Evolutionary conservation across 2,329 filamentous ascomycete genomes (phyloP).

Genomic region (Cytospora schulzeri): DNA sequence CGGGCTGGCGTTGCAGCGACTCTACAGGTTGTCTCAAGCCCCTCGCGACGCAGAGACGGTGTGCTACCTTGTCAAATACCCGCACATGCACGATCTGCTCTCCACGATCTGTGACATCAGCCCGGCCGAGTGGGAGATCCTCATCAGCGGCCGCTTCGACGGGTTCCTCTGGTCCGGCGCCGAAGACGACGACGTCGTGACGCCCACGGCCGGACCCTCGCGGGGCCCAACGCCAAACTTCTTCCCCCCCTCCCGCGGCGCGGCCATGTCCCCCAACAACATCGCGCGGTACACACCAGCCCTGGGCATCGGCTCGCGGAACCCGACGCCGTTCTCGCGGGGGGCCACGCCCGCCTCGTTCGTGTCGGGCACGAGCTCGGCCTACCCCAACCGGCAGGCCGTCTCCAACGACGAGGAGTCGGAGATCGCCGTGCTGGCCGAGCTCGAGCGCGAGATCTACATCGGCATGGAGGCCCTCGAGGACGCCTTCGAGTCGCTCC

Average conservation of each 20-base stretch:
- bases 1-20: conserved; percentile 76
- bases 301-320: conserved; percentile 45
- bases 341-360: conserved; percentile 52
- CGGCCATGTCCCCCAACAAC: conserved; percentile 43
- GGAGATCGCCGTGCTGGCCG: conserved; percentile 85
- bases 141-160: conserved; percentile 91
- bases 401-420: conserved; percentile 94
- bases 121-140: conserved; percentile 92
- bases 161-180: conserved; percentile 94
- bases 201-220: conserved; percentile 44
- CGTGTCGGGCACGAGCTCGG: conserved; percentile 50
- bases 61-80: conserved; percentile 83
- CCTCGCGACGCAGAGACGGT: conserved; percentile 86
- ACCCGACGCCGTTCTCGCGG: conserved; percentile 53
- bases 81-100: conserved; percentile 79
- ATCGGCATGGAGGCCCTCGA: conserved; percentile 92
- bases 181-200: conserved; percentile 56
- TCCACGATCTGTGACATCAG: conserved; percentile 87
- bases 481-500: conserved; percentile 90
- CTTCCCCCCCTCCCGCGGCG: conserved; percentile 44
- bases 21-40: conserved; percentile 73
- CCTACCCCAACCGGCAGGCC: conserved; percentile 51
- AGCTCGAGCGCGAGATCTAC: conserved; percentile 92
- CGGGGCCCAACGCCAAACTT: conserved; percentile 58
- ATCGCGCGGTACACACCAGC: conserved; percentile 41